These are phyloP conservation scores for Sarcodon aspratus DNA, from an alignment of 768 basidiomycete genomes.

Conservation along the genomic window DNA sequence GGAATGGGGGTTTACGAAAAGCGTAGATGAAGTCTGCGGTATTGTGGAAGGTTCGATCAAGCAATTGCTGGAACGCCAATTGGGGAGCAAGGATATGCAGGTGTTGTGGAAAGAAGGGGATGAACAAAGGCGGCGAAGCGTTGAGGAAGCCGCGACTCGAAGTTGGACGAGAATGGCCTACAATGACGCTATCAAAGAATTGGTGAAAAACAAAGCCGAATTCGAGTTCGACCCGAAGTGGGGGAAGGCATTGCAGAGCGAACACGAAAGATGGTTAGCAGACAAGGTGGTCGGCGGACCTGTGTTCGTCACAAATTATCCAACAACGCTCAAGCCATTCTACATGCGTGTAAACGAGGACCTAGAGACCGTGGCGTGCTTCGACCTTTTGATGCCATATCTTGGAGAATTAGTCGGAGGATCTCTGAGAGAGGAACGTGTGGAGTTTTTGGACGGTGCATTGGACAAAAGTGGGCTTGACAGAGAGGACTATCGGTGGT, in stretches of 20 bases:
- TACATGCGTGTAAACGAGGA: slow-evolving; percentile 77
- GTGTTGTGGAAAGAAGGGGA: slow-evolving; percentile 31
- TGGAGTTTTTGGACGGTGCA: slow-evolving; percentile 33
- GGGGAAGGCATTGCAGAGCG: slow-evolving; percentile 70
- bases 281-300: slow-evolving; percentile 58
- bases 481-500: slow-evolving; percentile 46
- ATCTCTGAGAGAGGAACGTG: slow-evolving; percentile 75
- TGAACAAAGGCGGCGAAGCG: slow-evolving; percentile 17
- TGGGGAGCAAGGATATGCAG: slow-evolving; percentile 20
- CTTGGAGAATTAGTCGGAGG: slow-evolving; percentile 91
- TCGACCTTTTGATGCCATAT: slow-evolving; percentile 83
- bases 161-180: slow-evolving; percentile 72
- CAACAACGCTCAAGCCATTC: slow-evolving; percentile 76
- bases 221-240: slow-evolving; percentile 53
- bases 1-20: slow-evolving; percentile 61
- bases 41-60: slow-evolving; percentile 47
- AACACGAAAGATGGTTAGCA: slow-evolving; percentile 90
- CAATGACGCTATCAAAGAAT: slow-evolving; percentile 54
- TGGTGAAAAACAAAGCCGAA: slow-evolving; percentile 27
- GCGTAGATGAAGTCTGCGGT: slow-evolving; percentile 37
- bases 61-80: slow-evolving; percentile 20
- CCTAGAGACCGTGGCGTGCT: slow-evolving; percentile 73
- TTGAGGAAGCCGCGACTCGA: slow-evolving; percentile 20
- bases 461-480: slow-evolving; percentile 40
- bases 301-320: slow-evolving; percentile 89